phyloP scores from a whole-genome alignment of 2,329 filamentous ascomycete species.

The Macrophomina pseudophaseolina region DNA sequence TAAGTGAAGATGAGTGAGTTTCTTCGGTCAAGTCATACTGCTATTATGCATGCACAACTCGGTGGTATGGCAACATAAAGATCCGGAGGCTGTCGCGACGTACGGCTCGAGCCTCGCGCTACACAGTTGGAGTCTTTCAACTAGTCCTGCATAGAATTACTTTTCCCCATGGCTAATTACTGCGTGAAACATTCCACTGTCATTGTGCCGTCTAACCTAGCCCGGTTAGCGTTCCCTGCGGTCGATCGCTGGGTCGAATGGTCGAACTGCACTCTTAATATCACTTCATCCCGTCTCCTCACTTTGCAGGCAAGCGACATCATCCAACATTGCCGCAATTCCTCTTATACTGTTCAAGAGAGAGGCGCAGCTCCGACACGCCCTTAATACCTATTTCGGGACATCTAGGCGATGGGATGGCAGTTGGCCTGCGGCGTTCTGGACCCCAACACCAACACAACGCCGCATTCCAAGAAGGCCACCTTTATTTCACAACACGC shows the following conservation, averaged over 20 bases:
- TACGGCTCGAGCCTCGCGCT: neutral
- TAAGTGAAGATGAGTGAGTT: neutral
- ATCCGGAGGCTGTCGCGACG: neutral
- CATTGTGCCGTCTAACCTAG: neutral
- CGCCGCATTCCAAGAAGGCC: slow-evolving; percentile 13
- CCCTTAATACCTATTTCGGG: neutral
- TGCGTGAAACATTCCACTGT: neutral
- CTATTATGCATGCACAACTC: no score
- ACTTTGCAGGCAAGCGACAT: neutral
- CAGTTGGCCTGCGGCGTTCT: neutral
- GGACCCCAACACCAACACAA: slow-evolving; percentile 21
- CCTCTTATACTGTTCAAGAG: neutral
- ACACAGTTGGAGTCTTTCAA: neutral
- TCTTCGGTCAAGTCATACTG: no score
- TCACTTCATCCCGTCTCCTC: neutral
- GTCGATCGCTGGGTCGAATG: neutral
- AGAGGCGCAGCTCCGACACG: neutral
- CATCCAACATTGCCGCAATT: neutral
- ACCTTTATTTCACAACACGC: slow-evolving; percentile 1
- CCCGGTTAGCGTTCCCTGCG: neutral
- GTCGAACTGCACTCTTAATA: neutral
- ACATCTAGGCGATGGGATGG: neutral
- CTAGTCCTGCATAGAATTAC: neutral
- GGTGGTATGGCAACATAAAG: neutral
- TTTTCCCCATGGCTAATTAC: neutral